Conservation (phyloP, 768 basidiomycete genomes). For the Psilocybe sp. region DNA sequence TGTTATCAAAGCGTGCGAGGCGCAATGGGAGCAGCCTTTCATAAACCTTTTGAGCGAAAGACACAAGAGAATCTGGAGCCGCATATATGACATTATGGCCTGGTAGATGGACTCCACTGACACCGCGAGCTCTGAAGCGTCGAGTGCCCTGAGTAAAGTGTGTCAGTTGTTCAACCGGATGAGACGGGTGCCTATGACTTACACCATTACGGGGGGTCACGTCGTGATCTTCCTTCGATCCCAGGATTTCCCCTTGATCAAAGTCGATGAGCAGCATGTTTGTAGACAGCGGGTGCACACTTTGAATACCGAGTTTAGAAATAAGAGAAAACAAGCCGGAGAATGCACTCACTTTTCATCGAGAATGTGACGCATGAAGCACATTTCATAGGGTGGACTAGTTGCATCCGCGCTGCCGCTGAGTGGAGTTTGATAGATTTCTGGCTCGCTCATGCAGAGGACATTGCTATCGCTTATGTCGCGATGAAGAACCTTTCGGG, state of each 20-base stretch:
- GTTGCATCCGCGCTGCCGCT: too few species aligned
- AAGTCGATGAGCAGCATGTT: slow-evolving; percentile 7
- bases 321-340: background rate
- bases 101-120: background rate
- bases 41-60: background rate
- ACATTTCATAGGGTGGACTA: background rate
- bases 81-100: background rate
- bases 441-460: too few species aligned
- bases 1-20: background rate
- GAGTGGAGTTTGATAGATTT: too few species aligned
- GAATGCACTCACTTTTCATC: slow-evolving; percentile 1
- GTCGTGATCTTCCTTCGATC: background rate
- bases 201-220: slow-evolving; percentile 1
- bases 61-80: background rate
- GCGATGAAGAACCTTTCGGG: slow-evolving; percentile 3
- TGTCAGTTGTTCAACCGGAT: background rate
- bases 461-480: slow-evolving; percentile 7
- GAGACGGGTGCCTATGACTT: too few species aligned
- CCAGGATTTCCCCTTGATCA: background rate
- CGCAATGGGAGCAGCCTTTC: background rate
- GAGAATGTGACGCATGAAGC: slow-evolving; percentile 2
- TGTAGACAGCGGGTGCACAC: background rate
- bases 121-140: slow-evolving; percentile 7
- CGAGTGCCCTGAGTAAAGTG: slow-evolving; percentile 3
- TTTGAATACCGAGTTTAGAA: background rate